Conservation (phyloP, 768 basidiomycete species). For the Mycena belliarum region DNA sequence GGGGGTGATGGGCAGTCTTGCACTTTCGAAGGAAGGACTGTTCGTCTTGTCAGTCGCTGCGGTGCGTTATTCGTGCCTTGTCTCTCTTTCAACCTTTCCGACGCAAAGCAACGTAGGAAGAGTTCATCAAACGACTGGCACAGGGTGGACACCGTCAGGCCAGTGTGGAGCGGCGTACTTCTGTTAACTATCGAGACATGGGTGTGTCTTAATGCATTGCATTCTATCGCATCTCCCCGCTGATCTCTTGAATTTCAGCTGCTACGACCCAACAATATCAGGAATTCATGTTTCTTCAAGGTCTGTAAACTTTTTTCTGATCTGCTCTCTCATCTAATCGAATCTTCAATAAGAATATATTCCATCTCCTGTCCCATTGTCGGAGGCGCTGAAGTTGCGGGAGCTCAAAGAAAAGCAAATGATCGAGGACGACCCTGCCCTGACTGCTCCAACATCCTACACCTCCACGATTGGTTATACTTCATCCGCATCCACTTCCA, state of each 20-base stretch:
- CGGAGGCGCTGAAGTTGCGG: conserved; percentile 59
- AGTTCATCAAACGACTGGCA: conserved; percentile 77
- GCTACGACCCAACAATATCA: conserved; percentile 59
- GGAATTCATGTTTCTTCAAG: conserved; percentile 73
- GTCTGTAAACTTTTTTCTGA: conserved; percentile 33
- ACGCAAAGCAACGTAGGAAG: conserved; percentile 55
- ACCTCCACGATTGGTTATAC: conserved; percentile 18
- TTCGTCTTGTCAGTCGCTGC: conserved; percentile 78
- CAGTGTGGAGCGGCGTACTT: conserved; percentile 53
- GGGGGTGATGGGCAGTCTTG: conserved; percentile 61
- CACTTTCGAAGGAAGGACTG: conserved; percentile 73
- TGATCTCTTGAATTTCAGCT: conserved; percentile 38
- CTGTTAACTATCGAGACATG: conserved; percentile 72
- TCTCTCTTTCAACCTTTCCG: conserved; percentile 3
- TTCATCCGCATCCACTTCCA: conserved; percentile 24
- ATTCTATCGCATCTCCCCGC: conserved; percentile 10
- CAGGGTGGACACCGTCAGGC: conserved; percentile 72
- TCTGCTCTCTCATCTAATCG: conserved; percentile 8
- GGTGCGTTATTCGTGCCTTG: conserved; percentile 39
- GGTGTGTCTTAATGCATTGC: conserved; percentile 60
- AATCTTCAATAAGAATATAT: conserved; percentile 54
- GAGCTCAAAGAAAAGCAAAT: conserved; percentile 53
- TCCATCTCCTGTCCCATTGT: conserved; percentile 58
- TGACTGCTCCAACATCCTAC: conserved; percentile 33
- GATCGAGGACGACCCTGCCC: conserved; percentile 61